A percentile compares a stretch with the other conserved stretches of the same genome.
phyloP scores from a whole-genome alignment of 2,329 filamentous ascomycete genomes.

The Cercospora sesami region DNA sequence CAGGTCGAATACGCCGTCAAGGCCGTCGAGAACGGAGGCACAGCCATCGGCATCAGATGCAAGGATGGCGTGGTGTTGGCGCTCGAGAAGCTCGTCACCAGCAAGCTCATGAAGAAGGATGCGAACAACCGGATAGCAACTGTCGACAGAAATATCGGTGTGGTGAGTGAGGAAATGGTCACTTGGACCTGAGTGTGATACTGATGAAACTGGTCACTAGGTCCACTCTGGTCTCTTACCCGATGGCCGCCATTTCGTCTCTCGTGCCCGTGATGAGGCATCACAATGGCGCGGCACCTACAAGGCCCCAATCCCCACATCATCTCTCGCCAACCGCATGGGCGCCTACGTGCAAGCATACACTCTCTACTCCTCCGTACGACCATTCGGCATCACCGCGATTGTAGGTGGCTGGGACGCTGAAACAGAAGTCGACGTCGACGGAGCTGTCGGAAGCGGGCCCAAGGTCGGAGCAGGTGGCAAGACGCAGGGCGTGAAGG shows the following conservation, averaged over 20 bases:
- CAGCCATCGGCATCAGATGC: constrained; percentile 91
- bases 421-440: constrained; percentile 78
- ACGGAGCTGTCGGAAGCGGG: constrained; percentile 84
- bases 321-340: constrained; percentile 87
- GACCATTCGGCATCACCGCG: constrained; percentile 93
- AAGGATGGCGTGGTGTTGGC: constrained; percentile 96
- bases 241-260: constrained; percentile 92
- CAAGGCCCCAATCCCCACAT: constrained; percentile 88
- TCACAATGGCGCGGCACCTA: constrained; percentile 87
- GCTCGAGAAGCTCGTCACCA: constrained; percentile 92
- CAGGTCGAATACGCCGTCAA: constrained; percentile 98
- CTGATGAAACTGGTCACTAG: constrained; percentile 48
- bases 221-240: constrained; percentile 92
- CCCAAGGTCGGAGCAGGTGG: constrained; percentile 79
- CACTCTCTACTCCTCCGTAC: constrained; percentile 94
- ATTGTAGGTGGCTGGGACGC: constrained; percentile 94
- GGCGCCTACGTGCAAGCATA: constrained; percentile 96
- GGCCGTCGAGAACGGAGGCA: constrained; percentile 96
- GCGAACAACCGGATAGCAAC: constrained; percentile 98
- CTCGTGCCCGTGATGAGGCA: constrained; percentile 90
- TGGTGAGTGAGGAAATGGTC: constrained; percentile 60
- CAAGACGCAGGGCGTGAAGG: constrained; percentile 70
- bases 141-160: constrained; percentile 88
- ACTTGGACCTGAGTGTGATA: background rate
- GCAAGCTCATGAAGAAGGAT: constrained; percentile 90